phyloP scores from a whole-genome alignment of 2,329 filamentous ascomycete species.

The Verticillium klebahnii region DNA sequence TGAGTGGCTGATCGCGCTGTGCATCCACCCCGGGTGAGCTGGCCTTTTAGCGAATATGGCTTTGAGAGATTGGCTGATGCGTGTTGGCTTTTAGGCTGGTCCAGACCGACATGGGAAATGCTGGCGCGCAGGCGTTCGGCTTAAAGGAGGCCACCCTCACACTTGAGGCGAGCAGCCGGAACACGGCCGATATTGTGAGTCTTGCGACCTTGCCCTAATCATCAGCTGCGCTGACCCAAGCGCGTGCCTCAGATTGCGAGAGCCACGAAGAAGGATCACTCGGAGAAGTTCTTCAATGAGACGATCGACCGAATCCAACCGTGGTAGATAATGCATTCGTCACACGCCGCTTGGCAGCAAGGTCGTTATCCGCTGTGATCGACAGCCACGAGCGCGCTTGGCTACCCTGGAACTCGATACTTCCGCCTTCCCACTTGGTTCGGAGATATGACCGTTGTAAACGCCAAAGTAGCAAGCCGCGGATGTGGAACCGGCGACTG shows the following conservation, averaged over 20 bases:
- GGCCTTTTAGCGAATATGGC: not conserved
- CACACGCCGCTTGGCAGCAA: not conserved
- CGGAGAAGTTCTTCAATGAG: not conserved
- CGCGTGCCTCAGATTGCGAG: not conserved
- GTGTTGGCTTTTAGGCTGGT: constrained; percentile 20
- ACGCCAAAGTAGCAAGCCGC: not conserved
- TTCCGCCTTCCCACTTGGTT: not conserved
- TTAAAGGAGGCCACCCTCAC: constrained; percentile 27
- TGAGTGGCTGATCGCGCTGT: constrained; percentile 2
- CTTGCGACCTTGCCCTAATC: not conserved
- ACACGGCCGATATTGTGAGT: not conserved
- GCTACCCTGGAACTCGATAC: not conserved
- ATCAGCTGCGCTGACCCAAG: too few species aligned
- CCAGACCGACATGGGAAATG: constrained; percentile 35
- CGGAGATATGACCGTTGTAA: not conserved
- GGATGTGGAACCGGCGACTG: not conserved
- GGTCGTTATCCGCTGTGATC: not conserved
- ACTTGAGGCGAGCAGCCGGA: not conserved
- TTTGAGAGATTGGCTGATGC: not conserved
- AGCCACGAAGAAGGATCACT: not conserved
- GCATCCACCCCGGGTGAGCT: constrained; percentile 16
- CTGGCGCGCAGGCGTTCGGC: constrained; percentile 23
- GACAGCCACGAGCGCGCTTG: not conserved
- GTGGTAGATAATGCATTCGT: not conserved
- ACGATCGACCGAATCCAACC: not conserved